Evolutionary conservation across 805 yeast genomes (phyloP), one percentile per base, ranked within the genome.

Genomic region (Cyberlindnera maritima): DNA sequence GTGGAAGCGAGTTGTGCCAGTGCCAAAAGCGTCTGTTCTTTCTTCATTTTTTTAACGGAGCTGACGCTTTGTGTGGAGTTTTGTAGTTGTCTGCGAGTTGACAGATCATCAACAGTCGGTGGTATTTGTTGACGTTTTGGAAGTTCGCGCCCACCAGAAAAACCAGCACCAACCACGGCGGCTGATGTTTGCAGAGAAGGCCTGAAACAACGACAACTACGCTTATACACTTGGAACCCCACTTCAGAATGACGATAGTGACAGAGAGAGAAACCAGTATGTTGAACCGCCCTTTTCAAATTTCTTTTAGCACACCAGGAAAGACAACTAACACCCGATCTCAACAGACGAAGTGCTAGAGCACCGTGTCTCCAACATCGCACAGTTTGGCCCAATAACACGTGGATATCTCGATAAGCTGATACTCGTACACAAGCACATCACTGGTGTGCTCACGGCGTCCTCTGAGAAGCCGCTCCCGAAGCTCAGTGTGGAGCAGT

Each of bases 331-430:
- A 38, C 35, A 36, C 25, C 25, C 25, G 8, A 21, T 6, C n/a
- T 13, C 39, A 15, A 18, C 38, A 47, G 50, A 39, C 14, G 28
- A 29, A n/a, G 39, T 40, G 29, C 18, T 43, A 15, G 45, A 43
- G 39, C 28, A 26, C 21, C 41, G 50, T 6, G 45, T 43, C 11
- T 19, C 26, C 15, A 34, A 39, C 28, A 35, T 35, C n/a, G 13
- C 32, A 10, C 38, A 47, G 31, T 38, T 47, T 12, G 50, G 50
- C 17, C 18, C 36, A 4, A 29, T 18, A 21, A 37, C 45, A 8
- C 46, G 41, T 9, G 18, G 19, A 11, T 47, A 36, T 19, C 20
- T 47, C 9, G 47, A 43, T 7, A 39, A 31, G 23, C 21, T 47
- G 10, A 36, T 39, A 2, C 14, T 25, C 2, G 9, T 43, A 2